Percentiles rank a stretch among this genome's conserved stretches.
Evolutionary conservation across 1,139 yeast species (phyloP).

Genomic region (Protomyces inundatus): DNA sequence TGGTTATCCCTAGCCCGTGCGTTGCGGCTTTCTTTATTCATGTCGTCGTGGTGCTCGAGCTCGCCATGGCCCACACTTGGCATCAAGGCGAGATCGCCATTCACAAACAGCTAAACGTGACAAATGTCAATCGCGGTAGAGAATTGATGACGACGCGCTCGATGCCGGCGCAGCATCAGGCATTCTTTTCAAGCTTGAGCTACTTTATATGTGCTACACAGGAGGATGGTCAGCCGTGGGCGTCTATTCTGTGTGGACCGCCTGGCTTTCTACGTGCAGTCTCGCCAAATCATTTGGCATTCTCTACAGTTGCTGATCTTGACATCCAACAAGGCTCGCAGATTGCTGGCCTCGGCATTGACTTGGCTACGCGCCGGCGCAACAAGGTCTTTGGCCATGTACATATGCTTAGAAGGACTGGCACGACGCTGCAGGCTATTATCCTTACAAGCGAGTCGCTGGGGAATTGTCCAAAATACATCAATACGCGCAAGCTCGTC

Average conservation of each 20-base stretch:
- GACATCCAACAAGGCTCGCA: not conserved
- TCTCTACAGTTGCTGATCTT: not conserved
- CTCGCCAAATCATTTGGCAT: not conserved
- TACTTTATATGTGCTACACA: not conserved
- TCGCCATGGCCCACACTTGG: not conserved
- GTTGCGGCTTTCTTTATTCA: slow-evolving; percentile 6
- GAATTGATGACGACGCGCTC: not conserved
- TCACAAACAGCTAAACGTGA: not conserved
- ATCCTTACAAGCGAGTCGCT: not conserved
- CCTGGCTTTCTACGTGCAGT: not conserved
- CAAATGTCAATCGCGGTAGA: not conserved
- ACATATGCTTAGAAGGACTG: not conserved
- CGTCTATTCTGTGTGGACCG: not conserved
- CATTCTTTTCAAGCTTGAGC: not conserved
- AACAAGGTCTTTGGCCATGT: not conserved
- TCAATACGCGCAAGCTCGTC: not conserved
- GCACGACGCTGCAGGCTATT: not conserved
- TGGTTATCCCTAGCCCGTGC: slow-evolving; percentile 21
- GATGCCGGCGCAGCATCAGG: not conserved
- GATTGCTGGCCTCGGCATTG: not conserved
- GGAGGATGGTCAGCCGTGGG: not conserved
- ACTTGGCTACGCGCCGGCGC: not conserved
- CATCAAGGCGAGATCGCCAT: not conserved
- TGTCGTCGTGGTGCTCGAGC: not conserved
- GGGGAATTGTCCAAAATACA: not conserved